These are phyloP conservation scores for Forsythia viridissima DNA, from an alignment of 257 asterid species.

Conservation along the genomic window DNA sequence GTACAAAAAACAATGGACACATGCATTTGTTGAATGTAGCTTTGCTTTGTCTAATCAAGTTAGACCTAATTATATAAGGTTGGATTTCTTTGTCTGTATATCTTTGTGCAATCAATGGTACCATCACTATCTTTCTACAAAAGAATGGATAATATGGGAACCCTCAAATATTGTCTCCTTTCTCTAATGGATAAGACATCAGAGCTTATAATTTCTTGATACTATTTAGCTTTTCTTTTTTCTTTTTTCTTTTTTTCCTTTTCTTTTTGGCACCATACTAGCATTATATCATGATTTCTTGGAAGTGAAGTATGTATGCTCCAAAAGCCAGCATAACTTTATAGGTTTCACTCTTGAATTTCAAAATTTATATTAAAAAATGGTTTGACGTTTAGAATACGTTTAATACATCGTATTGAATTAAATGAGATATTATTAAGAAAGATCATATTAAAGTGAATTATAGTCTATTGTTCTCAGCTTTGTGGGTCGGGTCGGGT, in stretches of 20 bases:
- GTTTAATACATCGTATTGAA: no score
- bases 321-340: neutral
- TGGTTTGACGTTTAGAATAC: no score
- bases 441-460: no score
- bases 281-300: neutral
- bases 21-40: neutral
- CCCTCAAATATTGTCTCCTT: neutral
- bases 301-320: slow-evolving; percentile 4
- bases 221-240: neutral
- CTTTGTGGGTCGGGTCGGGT: no score
- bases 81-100: slow-evolving; percentile 29
- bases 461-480: no score
- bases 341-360: neutral
- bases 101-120: slow-evolving; percentile 18
- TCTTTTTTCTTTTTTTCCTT: no score
- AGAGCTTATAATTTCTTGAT: no score
- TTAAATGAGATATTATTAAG: no score
- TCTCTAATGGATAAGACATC: neutral
- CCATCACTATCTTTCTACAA: slow-evolving; percentile 15
- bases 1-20: neutral
- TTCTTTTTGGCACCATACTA: no score
- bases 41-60: slow-evolving; percentile 2
- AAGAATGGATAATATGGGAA: neutral
- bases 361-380: no score
- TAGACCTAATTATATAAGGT: slow-evolving; percentile 3